Evolutionary conservation across 257 asterid genomes (phyloP), one percentile per base, ranked within the genome.

Genomic region (Solanum virginianum): DNA sequence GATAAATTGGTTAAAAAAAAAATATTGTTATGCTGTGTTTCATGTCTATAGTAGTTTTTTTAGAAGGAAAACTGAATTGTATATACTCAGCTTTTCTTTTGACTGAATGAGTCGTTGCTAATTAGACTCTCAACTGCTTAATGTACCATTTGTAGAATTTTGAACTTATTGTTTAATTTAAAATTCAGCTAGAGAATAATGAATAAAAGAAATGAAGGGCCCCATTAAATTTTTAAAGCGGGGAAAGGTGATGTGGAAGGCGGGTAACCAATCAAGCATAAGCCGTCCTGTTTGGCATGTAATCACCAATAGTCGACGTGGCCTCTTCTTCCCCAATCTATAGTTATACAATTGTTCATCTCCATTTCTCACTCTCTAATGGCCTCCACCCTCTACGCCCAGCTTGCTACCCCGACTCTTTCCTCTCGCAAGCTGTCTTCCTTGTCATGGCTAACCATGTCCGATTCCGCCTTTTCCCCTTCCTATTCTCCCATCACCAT

Each of bases 281-380:
- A 36, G 41, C 41, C 41, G 5, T 12, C 26, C 77, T 87, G 80
- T 82, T 29, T 26, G 54, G 17, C 43, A 70, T 70, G 10, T 24
- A 81, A 29, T 36, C 41, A 55, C 55, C 49, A 32, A 29, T 83
- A 80, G 47, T 69, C 15, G 79, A 70, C 80, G 89, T 94, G 97
- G 92, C 96, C 84, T 75, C 89, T 85, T 89, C 85, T 89, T 65
- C 93, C 82, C 82, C 65, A 77, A 5, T 72, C 59, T 45, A 11
- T n/a, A 20, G n/a, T 68, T 15, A 43, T 49, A 47, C 22, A 49
- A 7, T 72, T 43, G 80, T 41, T 36, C 22, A n/a, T 74, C 81
- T 45, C 18, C 59, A 14, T 74, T 74, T 14, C 81, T 49, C 43
- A 2, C 22, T 75, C 49, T 24, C 47, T 77, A 77, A 77, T 77